Base-by-base conservation (phyloP, 345 rosid genomes). In the Boechera divaricarpa region DNA sequence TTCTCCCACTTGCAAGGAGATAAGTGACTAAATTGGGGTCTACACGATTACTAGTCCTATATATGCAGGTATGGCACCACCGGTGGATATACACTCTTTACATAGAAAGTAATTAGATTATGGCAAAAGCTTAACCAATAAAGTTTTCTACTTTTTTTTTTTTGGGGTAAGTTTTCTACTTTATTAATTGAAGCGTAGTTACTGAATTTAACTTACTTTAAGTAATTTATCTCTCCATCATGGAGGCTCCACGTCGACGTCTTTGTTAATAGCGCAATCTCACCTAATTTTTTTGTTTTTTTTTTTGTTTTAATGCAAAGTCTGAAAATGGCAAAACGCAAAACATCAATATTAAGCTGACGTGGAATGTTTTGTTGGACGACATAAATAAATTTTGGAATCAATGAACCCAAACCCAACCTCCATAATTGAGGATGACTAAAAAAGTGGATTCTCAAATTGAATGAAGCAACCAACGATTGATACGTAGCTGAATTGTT, bases 401-500 rank as follows among this genome's bases (percentile, higher is more conserved):
- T 70, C 55, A 58, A 58, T 70, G 66, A 42, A 58, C 57, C 47
- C 54, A 70, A 45, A 42, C 47, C 16, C 21, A 58, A 31, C 11
- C 26, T 71, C 48, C 67, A 71, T 47, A 24, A 71, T 47, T 59
- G 67, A 71, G 29, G 39, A 26, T 12, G 3, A 63, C 44, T 1
- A 13, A 38, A 31, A 45, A 49, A 31, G 29, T 16, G 6, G 42
- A 57, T 44, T 70, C 65, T 70, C 45, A 10, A 29, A 29, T n/a
- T 1, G 42, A 70, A 70, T 58, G 41, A 69, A 55, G 11, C 63
- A 39, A 10, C 51, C n/a, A 54, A 55, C 36, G 52, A 21, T 54
- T 28, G 29, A 28, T 28, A 28, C 28, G 28, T 70, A 31, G 21
- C 54, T 18, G 66, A 31, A 54, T 21, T 32, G 51, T 12, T 58